Conservation (phyloP, 2,329 filamentous ascomycete species). For the Hypomyces rosellus region DNA sequence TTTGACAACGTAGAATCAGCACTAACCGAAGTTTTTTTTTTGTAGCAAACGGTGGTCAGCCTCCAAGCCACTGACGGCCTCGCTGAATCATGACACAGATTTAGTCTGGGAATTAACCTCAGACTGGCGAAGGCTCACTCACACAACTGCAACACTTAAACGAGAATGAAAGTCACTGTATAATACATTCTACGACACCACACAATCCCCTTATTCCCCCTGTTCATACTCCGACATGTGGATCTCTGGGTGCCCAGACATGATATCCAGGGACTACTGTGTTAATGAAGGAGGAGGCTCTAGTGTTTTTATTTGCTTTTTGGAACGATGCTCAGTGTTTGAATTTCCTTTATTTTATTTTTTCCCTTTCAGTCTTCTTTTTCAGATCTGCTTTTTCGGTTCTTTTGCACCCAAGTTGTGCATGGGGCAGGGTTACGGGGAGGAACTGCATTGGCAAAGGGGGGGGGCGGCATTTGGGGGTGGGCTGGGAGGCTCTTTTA, state of each 20-base stretch:
- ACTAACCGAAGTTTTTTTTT: conserved; percentile 1
- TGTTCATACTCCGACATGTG: not conserved
- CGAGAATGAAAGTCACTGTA: conserved; percentile 15
- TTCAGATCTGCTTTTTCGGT: conserved; percentile 8
- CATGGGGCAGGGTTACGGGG: conserved; percentile 10
- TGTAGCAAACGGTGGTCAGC: conserved; percentile 29
- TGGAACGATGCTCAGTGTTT: not conserved
- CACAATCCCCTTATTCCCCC: not conserved
- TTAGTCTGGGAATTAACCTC: conserved; percentile 18
- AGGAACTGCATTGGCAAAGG: conserved; percentile 10
- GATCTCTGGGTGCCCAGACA: not conserved
- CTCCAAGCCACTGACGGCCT: conserved; percentile 25
- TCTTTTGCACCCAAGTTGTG: conserved; percentile 7
- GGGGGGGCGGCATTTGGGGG: conserved; percentile 8
- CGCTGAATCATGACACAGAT: conserved; percentile 11
- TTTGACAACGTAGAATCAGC: not conserved
- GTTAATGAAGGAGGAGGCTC: conserved; percentile 8
- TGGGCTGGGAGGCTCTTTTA: conserved; percentile 11
- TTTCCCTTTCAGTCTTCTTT: conserved; percentile 4
- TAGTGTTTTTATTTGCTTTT: conserved; percentile 10
- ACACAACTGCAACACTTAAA: not conserved
- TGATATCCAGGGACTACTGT: conserved; percentile 1
- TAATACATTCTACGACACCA: conserved; percentile 14
- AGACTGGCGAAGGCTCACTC: not conserved
- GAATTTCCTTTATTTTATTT: not conserved